A percentile compares a stretch with the other conserved stretches of the same genome.
Evolutionary conservation across 2,329 filamentous ascomycete genomes (phyloP).

Genomic region (Fusarium tanahbumbuense): DNA sequence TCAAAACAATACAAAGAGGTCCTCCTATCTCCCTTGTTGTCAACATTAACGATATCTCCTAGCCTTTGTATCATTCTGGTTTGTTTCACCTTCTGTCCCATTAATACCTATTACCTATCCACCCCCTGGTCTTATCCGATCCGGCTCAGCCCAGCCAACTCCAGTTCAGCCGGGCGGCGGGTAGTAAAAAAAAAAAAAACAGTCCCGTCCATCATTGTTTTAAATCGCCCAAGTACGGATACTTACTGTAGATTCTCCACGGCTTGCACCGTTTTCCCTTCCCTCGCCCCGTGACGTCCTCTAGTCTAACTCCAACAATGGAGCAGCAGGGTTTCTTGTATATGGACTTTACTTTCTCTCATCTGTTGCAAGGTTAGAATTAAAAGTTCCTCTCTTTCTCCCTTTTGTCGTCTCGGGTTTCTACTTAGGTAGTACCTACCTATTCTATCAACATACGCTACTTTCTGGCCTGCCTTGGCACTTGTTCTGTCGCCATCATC

Average conservation of each 20-base stretch:
- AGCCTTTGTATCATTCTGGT: slow-evolving; percentile 6
- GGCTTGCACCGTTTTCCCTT: slow-evolving; percentile 30
- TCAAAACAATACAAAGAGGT: slow-evolving; percentile 1
- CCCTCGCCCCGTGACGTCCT: slow-evolving; percentile 31
- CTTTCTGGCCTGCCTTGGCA: not conserved
- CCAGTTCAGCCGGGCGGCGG: not conserved
- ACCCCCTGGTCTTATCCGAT: slow-evolving; percentile 1
- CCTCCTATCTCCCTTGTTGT: not conserved
- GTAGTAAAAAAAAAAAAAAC: not conserved
- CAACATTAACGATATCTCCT: not conserved
- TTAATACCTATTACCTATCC: not conserved
- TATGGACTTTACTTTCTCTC: slow-evolving; percentile 40
- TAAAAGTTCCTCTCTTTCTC: not conserved
- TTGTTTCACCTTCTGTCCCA: slow-evolving; percentile 1
- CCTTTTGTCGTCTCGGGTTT: not conserved
- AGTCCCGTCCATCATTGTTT: not conserved
- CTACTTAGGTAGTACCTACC: not conserved
- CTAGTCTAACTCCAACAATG: slow-evolving; percentile 33
- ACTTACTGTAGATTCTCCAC: slow-evolving; percentile 21
- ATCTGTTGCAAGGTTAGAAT: slow-evolving; percentile 46
- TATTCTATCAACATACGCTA: not conserved
- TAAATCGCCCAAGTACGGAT: not conserved
- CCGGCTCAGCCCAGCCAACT: not conserved
- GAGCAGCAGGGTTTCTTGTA: slow-evolving; percentile 41
- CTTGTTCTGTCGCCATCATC: not conserved